phyloP scores from a whole-genome alignment of 768 basidiomycete genomes.

The Boletus coccyginus region DNA sequence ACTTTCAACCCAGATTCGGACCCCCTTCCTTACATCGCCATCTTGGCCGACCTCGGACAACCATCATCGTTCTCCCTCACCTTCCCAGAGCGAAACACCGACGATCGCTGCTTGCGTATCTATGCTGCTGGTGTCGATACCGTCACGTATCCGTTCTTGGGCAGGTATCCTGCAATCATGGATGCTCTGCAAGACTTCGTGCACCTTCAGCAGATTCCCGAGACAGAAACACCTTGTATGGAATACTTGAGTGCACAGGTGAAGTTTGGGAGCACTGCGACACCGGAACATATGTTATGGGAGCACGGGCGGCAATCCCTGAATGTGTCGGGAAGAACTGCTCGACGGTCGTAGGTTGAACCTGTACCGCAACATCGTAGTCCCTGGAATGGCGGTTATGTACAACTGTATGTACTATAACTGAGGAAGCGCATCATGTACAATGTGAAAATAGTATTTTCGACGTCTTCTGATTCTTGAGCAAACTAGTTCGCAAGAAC shows the following conservation, averaged over 20 bases:
- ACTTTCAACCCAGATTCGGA: not conserved
- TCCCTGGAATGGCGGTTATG: no score
- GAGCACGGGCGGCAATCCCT: not conserved
- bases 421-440: no score
- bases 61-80: not conserved
- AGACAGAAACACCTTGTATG: not conserved
- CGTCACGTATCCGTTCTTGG: slow-evolving; percentile 1
- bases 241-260: not conserved
- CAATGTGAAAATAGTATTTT: no score
- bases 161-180: no score
- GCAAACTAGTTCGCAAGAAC: no score
- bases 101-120: slow-evolving; percentile 6
- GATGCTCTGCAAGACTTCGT: no score
- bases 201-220: not conserved
- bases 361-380: no score
- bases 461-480: no score
- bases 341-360: no score
- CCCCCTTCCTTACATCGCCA: not conserved
- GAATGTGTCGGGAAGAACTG: not conserved
- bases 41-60: slow-evolving; percentile 8
- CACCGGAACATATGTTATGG: not conserved
- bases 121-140: not conserved
- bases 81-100: not conserved
- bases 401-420: no score
- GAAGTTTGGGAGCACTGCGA: not conserved